Evolutionary conservation across 768 basidiomycete genomes (phyloP), one percentile per base, ranked within the genome.

Genomic region (Boletus coccyginus): DNA sequence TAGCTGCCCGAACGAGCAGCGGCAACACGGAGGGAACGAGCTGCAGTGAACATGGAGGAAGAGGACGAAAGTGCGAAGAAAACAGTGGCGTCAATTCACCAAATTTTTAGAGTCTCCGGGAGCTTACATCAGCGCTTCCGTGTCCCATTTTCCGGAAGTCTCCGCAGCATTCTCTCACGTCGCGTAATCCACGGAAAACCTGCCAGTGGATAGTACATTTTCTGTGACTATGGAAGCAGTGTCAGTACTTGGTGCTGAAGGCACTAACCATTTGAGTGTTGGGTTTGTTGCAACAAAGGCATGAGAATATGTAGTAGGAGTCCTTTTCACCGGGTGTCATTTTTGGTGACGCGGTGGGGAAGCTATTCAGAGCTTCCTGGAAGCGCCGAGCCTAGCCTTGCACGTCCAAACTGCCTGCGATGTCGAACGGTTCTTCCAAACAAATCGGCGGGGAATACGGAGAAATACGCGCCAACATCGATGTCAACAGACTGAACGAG

Each of bases 381-480:
- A 16, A 17, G 11, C 12, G 12, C 33, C 16, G 38, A 38, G 27
- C 16, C 17, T 27, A 7, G 29, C 6, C 14, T 12, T 6, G 35
- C 35, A 14, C 35, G 14, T n/a, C n/a, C n/a, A n/a, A n/a, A n/a
- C n/a, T 24, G 39, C 11, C 14, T 13, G 33, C 38, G n/a, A 72
- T 70, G 71, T 53, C 71, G 14, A 52, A 33, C 33, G 42, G n/a
- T 24, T 16, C 62, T 24, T 50, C 73, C 43, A 73, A 77, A 59
- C 82, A 81, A 62, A 80, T 85, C 51, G 91, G 90, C 16, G 88
- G 88, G 16, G 89, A 89, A 66, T 85, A 86, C 63, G 91, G 91
- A 29, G 77, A 84, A 49, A 72, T 94, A 12, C 81, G 91, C 45
- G 86, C 91, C 11, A 77, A 69, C 47, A 86, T 94, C 61, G 82